Evolutionary conservation across 305 asterid genomes (phyloP).

Genomic region (Salvia sclarea): DNA sequence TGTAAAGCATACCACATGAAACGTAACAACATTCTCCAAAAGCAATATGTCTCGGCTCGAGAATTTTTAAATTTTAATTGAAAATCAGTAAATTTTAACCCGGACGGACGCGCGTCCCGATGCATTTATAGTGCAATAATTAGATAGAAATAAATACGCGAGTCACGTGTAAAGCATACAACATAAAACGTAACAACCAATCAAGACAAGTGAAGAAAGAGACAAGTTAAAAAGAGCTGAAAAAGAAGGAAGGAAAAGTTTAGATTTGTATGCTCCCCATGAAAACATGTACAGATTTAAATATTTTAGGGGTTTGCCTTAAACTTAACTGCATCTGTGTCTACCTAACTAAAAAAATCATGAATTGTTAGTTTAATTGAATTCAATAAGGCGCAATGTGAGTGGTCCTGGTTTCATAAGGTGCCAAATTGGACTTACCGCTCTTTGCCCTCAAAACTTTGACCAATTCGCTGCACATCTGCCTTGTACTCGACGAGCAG

Average conservation of each 20-base stretch:
- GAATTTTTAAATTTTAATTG: not conserved
- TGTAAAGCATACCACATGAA: not conserved
- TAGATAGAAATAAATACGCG: not conserved
- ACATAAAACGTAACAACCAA: no score
- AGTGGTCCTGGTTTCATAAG: constrained; percentile 79
- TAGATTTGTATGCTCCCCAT: constrained; percentile 4
- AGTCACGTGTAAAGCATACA: not conserved
- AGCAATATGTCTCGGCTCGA: not conserved
- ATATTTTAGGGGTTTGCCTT: not conserved
- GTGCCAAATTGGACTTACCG: constrained; percentile 75
- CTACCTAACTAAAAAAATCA: constrained; percentile 26
- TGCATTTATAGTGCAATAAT: not conserved
- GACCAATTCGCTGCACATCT: constrained; percentile 83
- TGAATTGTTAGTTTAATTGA: constrained; percentile 28
- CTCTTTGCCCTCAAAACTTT: constrained; percentile 61
- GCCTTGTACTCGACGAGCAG: constrained; percentile 50
- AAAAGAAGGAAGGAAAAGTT: not conserved
- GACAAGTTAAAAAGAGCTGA: not conserved
- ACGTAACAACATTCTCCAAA: not conserved
- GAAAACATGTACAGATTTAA: constrained; percentile 33
- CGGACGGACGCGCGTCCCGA: no score
- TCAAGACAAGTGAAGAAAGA: no score
- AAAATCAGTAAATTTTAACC: no score
- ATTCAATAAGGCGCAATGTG: constrained; percentile 76
- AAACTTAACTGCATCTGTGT: not conserved